These are phyloP conservation scores for Avena atlantica DNA, from an alignment of 176 grass and related monocot species.

Conservation along the genomic window DNA sequence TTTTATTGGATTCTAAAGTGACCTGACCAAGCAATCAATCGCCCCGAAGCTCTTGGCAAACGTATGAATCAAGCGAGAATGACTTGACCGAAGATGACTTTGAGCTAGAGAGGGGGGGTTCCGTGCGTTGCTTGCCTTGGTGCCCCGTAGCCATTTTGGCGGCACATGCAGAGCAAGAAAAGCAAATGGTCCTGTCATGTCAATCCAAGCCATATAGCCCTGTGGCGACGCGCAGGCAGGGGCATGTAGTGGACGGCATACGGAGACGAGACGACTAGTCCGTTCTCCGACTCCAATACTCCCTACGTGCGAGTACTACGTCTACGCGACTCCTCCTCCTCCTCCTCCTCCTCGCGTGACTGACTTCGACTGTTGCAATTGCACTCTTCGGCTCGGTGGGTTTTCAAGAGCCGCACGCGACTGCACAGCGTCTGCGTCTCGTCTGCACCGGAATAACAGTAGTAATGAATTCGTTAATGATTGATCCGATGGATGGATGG, in stretches of 20 bases:
- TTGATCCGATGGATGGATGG: constrained; percentile 4
- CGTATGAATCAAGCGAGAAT: too few species aligned
- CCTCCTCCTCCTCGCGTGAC: not conserved
- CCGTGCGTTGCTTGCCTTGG: not conserved
- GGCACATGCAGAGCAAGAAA: constrained; percentile 17
- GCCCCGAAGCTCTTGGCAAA: too few species aligned
- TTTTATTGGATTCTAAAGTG: too few species aligned
- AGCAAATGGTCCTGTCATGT: constrained; percentile 39
- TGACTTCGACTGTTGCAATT: not conserved
- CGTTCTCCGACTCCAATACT: not conserved
- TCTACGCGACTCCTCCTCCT: not conserved
- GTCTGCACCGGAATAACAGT: not conserved
- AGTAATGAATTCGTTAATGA: constrained; percentile 41
- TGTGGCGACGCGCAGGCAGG: not conserved
- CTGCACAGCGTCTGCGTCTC: not conserved
- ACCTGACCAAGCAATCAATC: too few species aligned
- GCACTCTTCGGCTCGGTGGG: not conserved
- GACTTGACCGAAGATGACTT: too few species aligned
- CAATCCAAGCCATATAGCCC: not conserved
- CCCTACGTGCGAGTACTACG: not conserved
- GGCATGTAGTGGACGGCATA: not conserved
- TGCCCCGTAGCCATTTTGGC: not conserved
- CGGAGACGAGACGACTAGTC: constrained; percentile 5
- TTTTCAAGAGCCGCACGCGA: not conserved
- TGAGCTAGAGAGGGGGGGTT: too few species aligned